phyloP scores from a whole-genome alignment of 495 filamentous ascomycete species.

The Neurospora sp. region DNA sequence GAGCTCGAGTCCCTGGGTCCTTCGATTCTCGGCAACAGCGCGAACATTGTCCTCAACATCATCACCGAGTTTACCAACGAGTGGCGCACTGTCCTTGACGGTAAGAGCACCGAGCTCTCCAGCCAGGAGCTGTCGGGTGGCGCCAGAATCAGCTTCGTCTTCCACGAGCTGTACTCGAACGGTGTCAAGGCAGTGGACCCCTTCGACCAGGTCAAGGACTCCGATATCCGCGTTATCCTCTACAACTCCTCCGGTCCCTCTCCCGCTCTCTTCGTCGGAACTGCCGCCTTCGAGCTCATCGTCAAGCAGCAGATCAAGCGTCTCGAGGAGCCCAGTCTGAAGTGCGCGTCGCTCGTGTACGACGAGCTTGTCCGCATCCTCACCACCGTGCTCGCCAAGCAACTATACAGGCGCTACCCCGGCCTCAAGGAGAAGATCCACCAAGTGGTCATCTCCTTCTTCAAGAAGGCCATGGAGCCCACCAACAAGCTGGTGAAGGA shows the following conservation, averaged over 20 bases:
- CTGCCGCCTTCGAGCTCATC: slow-evolving; percentile 93
- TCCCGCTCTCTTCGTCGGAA: slow-evolving; percentile 94
- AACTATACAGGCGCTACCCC: slow-evolving; percentile 86
- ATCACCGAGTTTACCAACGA: slow-evolving; percentile 98
- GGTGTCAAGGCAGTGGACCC: slow-evolving; percentile 97
- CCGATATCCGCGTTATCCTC: slow-evolving; percentile 92
- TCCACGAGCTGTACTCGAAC: slow-evolving; percentile 97
- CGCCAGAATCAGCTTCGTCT: slow-evolving; percentile 98
- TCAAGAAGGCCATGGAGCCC: slow-evolving; percentile 95
- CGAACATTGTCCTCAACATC: slow-evolving; percentile 94
- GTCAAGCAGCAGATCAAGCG: slow-evolving; percentile 98
- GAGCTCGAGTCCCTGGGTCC: slow-evolving; percentile 82
- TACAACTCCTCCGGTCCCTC: slow-evolving; percentile 98
- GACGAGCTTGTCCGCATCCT: slow-evolving; percentile 97
- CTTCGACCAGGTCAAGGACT: slow-evolving; percentile 94
- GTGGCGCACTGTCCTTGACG: slow-evolving; percentile 91
- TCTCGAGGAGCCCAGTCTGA: slow-evolving; percentile 90
- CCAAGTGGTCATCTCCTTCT: slow-evolving; percentile 84
- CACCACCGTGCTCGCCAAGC: slow-evolving; percentile 77
- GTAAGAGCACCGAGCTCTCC: slow-evolving; percentile 91
- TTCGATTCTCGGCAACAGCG: slow-evolving; percentile 90
- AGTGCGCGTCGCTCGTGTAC: slow-evolving; percentile 94
- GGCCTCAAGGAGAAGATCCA: slow-evolving; percentile 95
- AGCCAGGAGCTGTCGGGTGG: slow-evolving; percentile 91
- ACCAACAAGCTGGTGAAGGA: slow-evolving; percentile 95